A percentile compares a stretch with the other conserved stretches of the same genome.
These are phyloP conservation scores for Penicillium lagena DNA, from an alignment of 495 filamentous ascomycete genomes.

Conservation along the genomic window DNA sequence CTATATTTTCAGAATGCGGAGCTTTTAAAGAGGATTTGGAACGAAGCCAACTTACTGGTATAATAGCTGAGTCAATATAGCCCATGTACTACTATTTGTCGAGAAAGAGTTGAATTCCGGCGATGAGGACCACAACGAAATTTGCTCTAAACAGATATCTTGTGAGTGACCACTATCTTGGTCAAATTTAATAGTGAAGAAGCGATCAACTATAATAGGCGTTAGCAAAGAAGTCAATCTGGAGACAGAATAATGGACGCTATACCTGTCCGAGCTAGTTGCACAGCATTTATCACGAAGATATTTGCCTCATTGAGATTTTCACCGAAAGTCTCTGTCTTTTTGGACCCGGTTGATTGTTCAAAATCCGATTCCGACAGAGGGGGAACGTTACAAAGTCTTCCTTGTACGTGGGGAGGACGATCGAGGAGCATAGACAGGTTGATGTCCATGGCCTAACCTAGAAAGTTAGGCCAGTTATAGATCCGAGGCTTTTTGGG, in stretches of 20 bases:
- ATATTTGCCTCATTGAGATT: not conserved
- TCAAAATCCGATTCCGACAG: slow-evolving; percentile 5
- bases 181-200: slow-evolving; percentile 7
- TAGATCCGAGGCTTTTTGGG: not conserved
- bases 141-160: slow-evolving; percentile 8
- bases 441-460: slow-evolving; percentile 6
- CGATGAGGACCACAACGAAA: slow-evolving; percentile 1
- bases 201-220: slow-evolving; percentile 2
- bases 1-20: not conserved
- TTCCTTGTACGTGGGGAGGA: slow-evolving; percentile 6
- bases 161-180: slow-evolving; percentile 3
- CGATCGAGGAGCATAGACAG: slow-evolving; percentile 8
- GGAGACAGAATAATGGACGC: not conserved
- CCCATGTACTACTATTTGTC: slow-evolving; percentile 2
- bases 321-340: not conserved
- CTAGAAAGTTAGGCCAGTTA: not conserved
- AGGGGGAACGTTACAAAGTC: slow-evolving; percentile 6
- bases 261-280: slow-evolving; percentile 7
- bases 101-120: not conserved
- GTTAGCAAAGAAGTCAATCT: not conserved
- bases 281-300: slow-evolving; percentile 1
- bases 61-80: slow-evolving; percentile 5
- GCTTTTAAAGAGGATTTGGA: too few species aligned
- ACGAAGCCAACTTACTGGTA: slow-evolving; percentile 2
- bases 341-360: not conserved